Conservation (phyloP, 306 rosid genomes). For the Ammopiptanthus mongolicus region DNA sequence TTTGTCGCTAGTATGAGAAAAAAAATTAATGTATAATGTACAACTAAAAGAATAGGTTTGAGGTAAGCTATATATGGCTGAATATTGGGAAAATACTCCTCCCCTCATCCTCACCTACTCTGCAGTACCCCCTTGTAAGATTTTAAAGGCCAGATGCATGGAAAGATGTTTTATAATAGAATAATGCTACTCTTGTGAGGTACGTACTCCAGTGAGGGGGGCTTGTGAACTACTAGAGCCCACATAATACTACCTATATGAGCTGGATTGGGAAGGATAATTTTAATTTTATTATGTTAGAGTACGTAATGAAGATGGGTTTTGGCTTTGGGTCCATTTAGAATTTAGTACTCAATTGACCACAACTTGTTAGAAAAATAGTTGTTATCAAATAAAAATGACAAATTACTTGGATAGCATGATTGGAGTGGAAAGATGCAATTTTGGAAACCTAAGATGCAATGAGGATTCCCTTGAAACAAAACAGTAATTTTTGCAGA, state of each 20-base stretch:
- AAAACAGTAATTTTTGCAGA: too few species aligned
- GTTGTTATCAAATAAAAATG: too few species aligned
- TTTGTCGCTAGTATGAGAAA: too few species aligned
- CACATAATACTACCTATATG: constrained; percentile 34
- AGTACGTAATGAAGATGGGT: constrained; percentile 18
- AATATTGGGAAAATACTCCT: constrained; percentile 16
- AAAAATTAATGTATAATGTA: too few species aligned
- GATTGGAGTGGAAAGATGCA: too few species aligned
- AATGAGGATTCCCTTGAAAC: too few species aligned
- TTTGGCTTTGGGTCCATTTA: constrained; percentile 32
- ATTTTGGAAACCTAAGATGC: too few species aligned
- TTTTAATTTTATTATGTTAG: constrained; percentile 28
- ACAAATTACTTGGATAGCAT: too few species aligned
- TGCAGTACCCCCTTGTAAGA: constrained; percentile 11
- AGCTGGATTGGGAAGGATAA: constrained; percentile 31
- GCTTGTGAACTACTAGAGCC: constrained; percentile 32
- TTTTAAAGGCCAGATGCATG: constrained; percentile 14
- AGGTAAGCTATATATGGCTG: constrained; percentile 10
- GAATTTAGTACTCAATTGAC: constrained; percentile 26
- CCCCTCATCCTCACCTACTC: constrained; percentile 6
- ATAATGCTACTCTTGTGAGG: constrained; percentile 17
- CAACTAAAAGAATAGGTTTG: too few species aligned
- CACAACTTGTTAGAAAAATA: constrained; percentile 25
- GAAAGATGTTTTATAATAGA: constrained; percentile 11
- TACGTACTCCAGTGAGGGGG: constrained; percentile 31